These are phyloP conservation scores for Stachybotrys echinatus DNA, from an alignment of 2,329 filamentous ascomycete species.

Conservation along the genomic window DNA sequence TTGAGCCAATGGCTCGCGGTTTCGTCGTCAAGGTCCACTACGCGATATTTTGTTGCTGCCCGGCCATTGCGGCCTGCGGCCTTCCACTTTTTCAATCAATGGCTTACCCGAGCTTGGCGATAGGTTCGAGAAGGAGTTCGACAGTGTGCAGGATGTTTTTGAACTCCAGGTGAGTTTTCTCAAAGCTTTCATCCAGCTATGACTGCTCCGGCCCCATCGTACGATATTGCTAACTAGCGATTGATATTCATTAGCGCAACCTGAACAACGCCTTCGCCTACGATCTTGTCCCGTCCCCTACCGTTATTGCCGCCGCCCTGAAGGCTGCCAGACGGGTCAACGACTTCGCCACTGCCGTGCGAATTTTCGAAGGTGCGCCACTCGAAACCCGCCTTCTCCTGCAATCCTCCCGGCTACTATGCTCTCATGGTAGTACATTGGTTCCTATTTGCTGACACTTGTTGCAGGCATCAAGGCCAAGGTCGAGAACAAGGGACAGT, in stretches of 20 bases:
- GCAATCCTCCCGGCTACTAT: too few species aligned
- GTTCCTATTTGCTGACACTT: conserved; percentile 15
- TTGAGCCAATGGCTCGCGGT: neutral
- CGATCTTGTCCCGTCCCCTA: conserved; percentile 94
- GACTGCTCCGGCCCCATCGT: conserved; percentile 5
- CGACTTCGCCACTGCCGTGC: conserved; percentile 96
- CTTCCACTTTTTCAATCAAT: conserved; percentile 12
- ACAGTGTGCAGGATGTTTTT: conserved; percentile 95
- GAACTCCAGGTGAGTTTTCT: conserved; percentile 82
- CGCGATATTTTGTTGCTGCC: conserved; percentile 2
- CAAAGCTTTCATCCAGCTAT: conserved; percentile 4
- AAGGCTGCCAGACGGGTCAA: conserved; percentile 94
- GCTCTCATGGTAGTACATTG: neutral
- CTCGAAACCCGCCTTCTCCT: neutral
- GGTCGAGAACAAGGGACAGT: conserved; percentile 97
- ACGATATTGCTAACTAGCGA: conserved; percentile 22
- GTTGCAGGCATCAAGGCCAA: conserved; percentile 91
- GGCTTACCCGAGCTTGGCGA: conserved; percentile 17
- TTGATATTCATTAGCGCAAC: conserved; percentile 62
- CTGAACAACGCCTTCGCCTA: conserved; percentile 99
- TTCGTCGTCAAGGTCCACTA: neutral
- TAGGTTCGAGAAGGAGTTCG: conserved; percentile 99
- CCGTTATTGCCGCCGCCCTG: conserved; percentile 85
- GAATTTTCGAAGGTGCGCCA: conserved; percentile 89
- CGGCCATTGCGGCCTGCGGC: conserved; percentile 2